phyloP scores from a whole-genome alignment of 2,329 filamentous ascomycete genomes.

The Fusarium devonianum region DNA sequence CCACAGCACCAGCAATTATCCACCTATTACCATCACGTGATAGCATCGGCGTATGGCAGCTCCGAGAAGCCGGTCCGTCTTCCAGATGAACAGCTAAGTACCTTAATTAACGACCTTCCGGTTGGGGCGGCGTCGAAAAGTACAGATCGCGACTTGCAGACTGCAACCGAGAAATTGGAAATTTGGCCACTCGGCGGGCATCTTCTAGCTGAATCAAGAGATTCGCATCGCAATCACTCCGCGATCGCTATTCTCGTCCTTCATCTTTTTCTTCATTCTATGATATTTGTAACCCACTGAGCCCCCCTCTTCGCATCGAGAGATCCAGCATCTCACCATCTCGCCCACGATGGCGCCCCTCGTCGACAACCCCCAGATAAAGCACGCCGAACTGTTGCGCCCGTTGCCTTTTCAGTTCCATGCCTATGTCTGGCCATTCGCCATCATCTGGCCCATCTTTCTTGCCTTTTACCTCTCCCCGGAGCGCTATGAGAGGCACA shows the following conservation, averaged over 20 bases:
- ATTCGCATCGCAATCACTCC: constrained; percentile 7
- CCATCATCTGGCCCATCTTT: constrained; percentile 90
- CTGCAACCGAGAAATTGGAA: constrained; percentile 32
- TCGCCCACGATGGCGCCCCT: constrained; percentile 71
- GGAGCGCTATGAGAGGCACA: constrained; percentile 88
- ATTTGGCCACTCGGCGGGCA: constrained; percentile 23
- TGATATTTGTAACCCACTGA: constrained; percentile 9
- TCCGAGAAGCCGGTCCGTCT: constrained; percentile 25
- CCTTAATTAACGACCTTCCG: constrained; percentile 27
- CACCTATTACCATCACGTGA: constrained; percentile 21
- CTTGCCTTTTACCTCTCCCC: constrained; percentile 84
- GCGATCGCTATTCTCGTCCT: neutral
- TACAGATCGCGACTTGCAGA: constrained; percentile 42
- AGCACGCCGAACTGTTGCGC: constrained; percentile 85
- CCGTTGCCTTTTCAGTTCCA: constrained; percentile 83
- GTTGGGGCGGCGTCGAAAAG: constrained; percentile 36
- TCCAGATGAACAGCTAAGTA: constrained; percentile 15
- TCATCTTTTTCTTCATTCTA: neutral
- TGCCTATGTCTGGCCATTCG: constrained; percentile 91
- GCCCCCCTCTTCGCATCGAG: constrained; percentile 8
- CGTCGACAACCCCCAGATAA: constrained; percentile 91
- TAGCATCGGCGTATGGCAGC: constrained; percentile 25
- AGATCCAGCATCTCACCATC: constrained; percentile 20
- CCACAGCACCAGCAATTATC: neutral
- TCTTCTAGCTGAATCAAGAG: constrained; percentile 1